A percentile compares a stretch with the other conserved stretches of the same genome.
Conservation (phyloP, 139 green algal species). For the Tetradesmus obliquus region DNA sequence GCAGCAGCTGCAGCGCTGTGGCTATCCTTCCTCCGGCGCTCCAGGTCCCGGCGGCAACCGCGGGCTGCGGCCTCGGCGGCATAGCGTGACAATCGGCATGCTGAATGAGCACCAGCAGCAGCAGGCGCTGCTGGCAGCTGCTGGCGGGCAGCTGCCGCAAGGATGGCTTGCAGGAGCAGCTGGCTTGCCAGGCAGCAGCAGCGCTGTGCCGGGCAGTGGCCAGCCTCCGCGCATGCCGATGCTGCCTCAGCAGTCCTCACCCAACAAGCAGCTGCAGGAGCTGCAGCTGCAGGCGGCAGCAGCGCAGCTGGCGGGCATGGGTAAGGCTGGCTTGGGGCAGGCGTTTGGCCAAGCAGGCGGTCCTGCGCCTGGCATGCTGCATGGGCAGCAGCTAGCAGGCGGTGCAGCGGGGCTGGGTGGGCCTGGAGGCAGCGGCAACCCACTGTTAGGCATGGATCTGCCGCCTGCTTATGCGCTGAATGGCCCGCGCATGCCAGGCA, state of each 20-base stretch:
- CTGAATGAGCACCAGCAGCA: conserved; percentile 32
- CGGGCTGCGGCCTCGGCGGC: neutral
- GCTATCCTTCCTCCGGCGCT: conserved; percentile 1
- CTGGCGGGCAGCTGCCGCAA: neutral
- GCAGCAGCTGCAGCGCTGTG: conserved; percentile 24
- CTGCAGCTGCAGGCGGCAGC: neutral
- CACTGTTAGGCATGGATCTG: neutral
- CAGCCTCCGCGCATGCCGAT: neutral
- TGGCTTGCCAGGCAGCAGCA: neutral
- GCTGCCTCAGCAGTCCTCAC: conserved; percentile 14
- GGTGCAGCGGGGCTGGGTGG: neutral
- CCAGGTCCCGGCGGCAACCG: neutral
- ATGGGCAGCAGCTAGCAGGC: conserved; percentile 16
- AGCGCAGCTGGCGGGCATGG: neutral
- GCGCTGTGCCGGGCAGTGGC: neutral
- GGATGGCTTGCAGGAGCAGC: neutral
- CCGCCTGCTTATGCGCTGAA: neutral
- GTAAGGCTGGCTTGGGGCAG: neutral
- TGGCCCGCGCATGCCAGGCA: conserved; percentile 18
- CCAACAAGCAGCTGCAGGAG: conserved; percentile 15
- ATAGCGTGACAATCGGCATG: conserved; percentile 44
- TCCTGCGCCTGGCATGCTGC: neutral
- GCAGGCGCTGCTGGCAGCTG: neutral
- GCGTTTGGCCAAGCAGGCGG: neutral
- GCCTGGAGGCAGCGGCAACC: neutral